These are phyloP conservation scores for Bromus sterilis DNA, from an alignment of 176 grass and related monocot species.

Conservation along the genomic window DNA sequence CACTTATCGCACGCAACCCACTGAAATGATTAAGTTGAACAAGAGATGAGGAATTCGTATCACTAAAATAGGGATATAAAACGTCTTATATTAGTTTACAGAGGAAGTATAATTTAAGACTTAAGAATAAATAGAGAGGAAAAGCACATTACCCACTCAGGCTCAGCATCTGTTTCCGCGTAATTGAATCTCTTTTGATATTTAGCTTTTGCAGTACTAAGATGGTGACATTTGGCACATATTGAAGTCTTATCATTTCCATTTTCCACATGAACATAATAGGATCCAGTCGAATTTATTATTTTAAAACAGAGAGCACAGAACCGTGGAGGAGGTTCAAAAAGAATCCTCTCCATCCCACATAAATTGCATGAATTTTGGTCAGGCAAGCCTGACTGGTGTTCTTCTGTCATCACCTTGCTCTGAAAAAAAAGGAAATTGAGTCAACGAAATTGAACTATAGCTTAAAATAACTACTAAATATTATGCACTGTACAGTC, in stretches of 20 bases:
- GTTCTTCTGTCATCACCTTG: slow-evolving; percentile 31
- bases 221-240: slow-evolving; percentile 82
- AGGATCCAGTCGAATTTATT: slow-evolving; percentile 72
- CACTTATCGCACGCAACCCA: slow-evolving; percentile 93
- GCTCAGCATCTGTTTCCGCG: slow-evolving; percentile 89
- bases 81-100: too few species aligned
- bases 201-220: slow-evolving; percentile 53
- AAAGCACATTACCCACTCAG: slow-evolving; percentile 72
- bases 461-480: slow-evolving; percentile 13
- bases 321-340: slow-evolving; percentile 68
- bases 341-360: slow-evolving; percentile 70
- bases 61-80: too few species aligned
- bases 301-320: slow-evolving; percentile 68
- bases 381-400: slow-evolving; percentile 39
- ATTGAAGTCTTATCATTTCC: slow-evolving; percentile 56
- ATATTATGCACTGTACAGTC: slow-evolving; percentile 1
- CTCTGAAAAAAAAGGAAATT: slow-evolving; percentile 33
- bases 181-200: slow-evolving; percentile 65
- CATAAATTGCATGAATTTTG: slow-evolving; percentile 85
- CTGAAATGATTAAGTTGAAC: slow-evolving; percentile 44
- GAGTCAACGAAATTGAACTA: slow-evolving; percentile 3
- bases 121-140: neutral
- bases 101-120: neutral
- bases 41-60: slow-evolving; percentile 24
- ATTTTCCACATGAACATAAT: slow-evolving; percentile 56